These are phyloP conservation scores for Fusarium camptoceras DNA, from an alignment of 2,329 filamentous ascomycete species.

Conservation along the genomic window DNA sequence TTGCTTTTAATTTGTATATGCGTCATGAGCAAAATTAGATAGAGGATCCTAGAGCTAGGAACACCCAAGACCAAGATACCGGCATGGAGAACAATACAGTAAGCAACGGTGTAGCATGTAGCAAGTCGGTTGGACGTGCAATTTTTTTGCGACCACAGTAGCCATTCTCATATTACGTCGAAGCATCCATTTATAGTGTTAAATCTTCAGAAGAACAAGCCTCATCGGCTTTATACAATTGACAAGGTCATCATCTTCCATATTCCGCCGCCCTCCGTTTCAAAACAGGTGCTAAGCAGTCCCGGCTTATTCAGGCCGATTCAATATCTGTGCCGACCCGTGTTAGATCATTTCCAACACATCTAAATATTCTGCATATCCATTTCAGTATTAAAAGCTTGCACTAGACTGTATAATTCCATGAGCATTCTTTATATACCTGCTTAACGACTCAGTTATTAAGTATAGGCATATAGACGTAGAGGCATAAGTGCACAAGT, in stretches of 20 bases:
- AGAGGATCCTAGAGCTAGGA: not conserved
- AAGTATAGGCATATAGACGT: too few relatives aligned
- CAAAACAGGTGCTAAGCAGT: too few relatives aligned
- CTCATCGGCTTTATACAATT: too few relatives aligned
- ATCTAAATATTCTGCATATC: too few relatives aligned
- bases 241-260: too few relatives aligned
- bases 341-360: too few relatives aligned
- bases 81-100: not conserved
- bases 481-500: too few relatives aligned
- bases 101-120: not conserved
- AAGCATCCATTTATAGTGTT: rapidly evolving
- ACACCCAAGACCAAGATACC: not conserved
- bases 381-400: not conserved
- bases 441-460: too few relatives aligned
- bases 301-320: too few relatives aligned
- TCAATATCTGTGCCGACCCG: too few relatives aligned
- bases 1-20: rapidly evolving
- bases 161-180: not conserved
- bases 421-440: not conserved
- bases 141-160: rapidly evolving
- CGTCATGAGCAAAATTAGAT: not conserved
- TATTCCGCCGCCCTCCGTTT: too few relatives aligned
- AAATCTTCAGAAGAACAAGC: not conserved
- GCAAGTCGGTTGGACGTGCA: rapidly evolving
- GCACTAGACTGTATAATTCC: not conserved